Evolutionary conservation across 495 filamentous ascomycete genomes (phyloP), one percentile per base, ranked within the genome.

Genomic region (Aspergillus heteromorphus): DNA sequence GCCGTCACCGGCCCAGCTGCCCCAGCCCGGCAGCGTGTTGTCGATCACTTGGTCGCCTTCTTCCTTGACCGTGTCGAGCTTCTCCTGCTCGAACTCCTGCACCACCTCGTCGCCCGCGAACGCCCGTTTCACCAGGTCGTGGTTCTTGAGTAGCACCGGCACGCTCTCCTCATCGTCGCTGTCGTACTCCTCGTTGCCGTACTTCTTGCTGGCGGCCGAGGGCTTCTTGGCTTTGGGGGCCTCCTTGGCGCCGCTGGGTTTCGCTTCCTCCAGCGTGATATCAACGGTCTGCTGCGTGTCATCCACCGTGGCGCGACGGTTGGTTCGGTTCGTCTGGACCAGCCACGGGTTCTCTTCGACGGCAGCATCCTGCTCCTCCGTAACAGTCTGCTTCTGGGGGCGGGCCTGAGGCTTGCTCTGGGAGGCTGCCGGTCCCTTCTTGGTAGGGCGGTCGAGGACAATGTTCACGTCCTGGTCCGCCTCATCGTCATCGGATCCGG

Each of bases 91-190:
- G 66, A 98, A 97, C 45, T 89, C 85, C 30, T 80, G 80, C 1
- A 87, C 83, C n/a, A 95, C 90, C 64, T 96, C 88, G 59, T 93
- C 86, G 4, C 89, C 91, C 1, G 91, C 93, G 67, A 97, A 97
- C 8, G 91, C 93, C 58, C 81, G 76, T 65, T 87, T 86, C 54
- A 95, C 84, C 41, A 96, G 81, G 40, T 91, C 86, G 54, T 91
- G 83, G 61, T 95, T 91, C 55, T 83, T 85, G 40, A 88, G 79
- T 23, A 85, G 78, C 42, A 88, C 79, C 1, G 86, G 84, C 29
- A 80, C 71, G 18, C 78, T 82, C 17, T 73, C 75, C 29, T 87
- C 86, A 49, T 82, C 80, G 27, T 83, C 82, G 45, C 69, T 74
- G 29, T 71, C 65, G 18, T 74, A 71, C 16, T 76, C 70, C 8